phyloP scores from a whole-genome alignment of 2,329 filamentous ascomycete species.

The Madurella fahalii region DNA sequence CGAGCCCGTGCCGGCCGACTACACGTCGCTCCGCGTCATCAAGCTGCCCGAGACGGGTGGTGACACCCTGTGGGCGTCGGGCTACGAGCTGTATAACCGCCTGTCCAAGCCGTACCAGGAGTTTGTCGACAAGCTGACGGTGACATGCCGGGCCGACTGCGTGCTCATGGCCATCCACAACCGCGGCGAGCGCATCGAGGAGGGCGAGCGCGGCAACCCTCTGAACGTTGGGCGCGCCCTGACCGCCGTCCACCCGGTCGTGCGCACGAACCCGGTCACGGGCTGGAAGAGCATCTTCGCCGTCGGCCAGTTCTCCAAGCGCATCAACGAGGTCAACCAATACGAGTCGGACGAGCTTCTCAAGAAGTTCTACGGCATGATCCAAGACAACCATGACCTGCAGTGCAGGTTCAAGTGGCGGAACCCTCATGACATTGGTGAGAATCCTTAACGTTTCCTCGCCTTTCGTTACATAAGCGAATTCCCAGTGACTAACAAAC shows the following conservation, averaged over 20 bases:
- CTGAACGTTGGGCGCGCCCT: constrained; percentile 47
- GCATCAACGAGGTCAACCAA: constrained; percentile 47
- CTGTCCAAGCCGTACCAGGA: constrained; percentile 52
- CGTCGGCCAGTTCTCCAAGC: constrained; percentile 46
- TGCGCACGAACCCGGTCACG: constrained; percentile 55
- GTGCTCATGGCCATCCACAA: constrained; percentile 46
- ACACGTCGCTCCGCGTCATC: constrained; percentile 52
- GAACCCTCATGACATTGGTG: constrained; percentile 38
- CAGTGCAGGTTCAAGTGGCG: constrained; percentile 47
- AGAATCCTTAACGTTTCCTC: too few species aligned
- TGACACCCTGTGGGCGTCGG: constrained; percentile 64
- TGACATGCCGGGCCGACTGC: constrained; percentile 47
- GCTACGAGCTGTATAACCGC: constrained; percentile 63
- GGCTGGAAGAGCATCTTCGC: constrained; percentile 55
- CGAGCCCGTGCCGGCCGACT: constrained; percentile 60
- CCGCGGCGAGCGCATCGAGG: constrained; percentile 45
- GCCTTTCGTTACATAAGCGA: too few species aligned
- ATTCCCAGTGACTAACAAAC: too few species aligned
- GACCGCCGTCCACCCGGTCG: constrained; percentile 49
- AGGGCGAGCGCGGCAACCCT: constrained; percentile 44
- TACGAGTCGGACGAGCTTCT: constrained; percentile 47
- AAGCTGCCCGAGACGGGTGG: constrained; percentile 53
- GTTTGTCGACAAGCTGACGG: constrained; percentile 57
- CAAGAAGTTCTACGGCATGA: constrained; percentile 47
- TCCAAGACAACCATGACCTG: constrained; percentile 53